Evolutionary conservation across 2,329 filamentous ascomycete genomes (phyloP), one percentile per base, ranked within the genome.

Genomic region (Beauveria caledonica): DNA sequence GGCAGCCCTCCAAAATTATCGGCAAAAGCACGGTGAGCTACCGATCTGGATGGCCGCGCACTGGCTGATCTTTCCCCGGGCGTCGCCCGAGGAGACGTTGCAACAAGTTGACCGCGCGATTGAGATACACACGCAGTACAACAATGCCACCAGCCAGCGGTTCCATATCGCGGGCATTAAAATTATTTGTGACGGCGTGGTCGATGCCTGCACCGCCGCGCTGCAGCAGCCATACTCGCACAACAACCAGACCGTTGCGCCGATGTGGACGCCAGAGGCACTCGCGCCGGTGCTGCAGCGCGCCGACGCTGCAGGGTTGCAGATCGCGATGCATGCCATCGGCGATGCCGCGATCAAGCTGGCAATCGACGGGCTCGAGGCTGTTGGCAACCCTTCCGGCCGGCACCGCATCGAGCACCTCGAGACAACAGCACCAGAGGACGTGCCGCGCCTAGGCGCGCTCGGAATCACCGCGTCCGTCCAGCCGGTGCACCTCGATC

Each of bases 361-460:
- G 64, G 83, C 82, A 5, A 76, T 86, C 53, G 80, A 86, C 63
- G 74, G 76, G 0, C 74, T 87, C 17, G 80, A 70, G 27, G 71
- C 67, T 65, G 68, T 70, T 50, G 72, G 70, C 1, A 72, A 67
- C 62, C 75, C 78, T 0, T 74, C 73, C 2, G 74, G 77, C 11
- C 75, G 85, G 5, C 84, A 86, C 59, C 78, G 84, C 25, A 83
- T 87, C 66, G 84, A 87, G 70, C 85, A 87, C 66, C 72, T 87
- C 7, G 85, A 87, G 68, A 75, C 86, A 33, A 76, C 83, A 0
- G 76, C 76, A 0, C 76, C 78, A 1, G 74, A 76, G 60, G 84
- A 86, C 65, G 84, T 81, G 1, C 74, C 72, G 19, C 74, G 84
- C 1, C 75, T 87, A 2, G 84, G 83, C 6, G 67, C 73, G 25